Conservation (phyloP, 2,329 filamentous ascomycete genomes). For the Celoporthe dispersa region DNA sequence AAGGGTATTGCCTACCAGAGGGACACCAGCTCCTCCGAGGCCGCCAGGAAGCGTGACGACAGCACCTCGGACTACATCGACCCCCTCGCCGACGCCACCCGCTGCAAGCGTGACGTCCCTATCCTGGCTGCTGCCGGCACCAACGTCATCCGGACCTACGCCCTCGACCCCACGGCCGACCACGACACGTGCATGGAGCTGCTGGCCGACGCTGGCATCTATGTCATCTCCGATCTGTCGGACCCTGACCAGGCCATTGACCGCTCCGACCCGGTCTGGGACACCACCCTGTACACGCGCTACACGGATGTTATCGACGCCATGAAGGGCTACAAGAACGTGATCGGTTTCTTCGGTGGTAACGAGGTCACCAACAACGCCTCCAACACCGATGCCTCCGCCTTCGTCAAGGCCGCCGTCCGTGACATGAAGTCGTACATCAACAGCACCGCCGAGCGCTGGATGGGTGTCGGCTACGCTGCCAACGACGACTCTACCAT, state of each 20-base stretch:
- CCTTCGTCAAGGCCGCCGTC: slow-evolving; percentile 96
- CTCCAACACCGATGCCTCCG: slow-evolving; percentile 88
- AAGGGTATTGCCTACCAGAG: slow-evolving; percentile 96
- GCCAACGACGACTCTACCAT: slow-evolving; percentile 90
- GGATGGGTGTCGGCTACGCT: slow-evolving; percentile 90
- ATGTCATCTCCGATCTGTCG: slow-evolving; percentile 89
- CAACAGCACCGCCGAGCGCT: slow-evolving; percentile 75
- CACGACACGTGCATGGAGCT: slow-evolving; percentile 85
- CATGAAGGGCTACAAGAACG: slow-evolving; percentile 83
- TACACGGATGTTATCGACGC: slow-evolving; percentile 86
- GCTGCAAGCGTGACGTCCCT: slow-evolving; percentile 85
- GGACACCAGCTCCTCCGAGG: slow-evolving; percentile 55
- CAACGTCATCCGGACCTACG: slow-evolving; percentile 95
- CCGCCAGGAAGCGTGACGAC: slow-evolving; percentile 51
- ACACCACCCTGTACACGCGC: slow-evolving; percentile 74
- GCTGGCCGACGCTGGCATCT: slow-evolving; percentile 86
- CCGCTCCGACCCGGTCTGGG: slow-evolving; percentile 79
- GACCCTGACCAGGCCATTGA: slow-evolving; percentile 85
- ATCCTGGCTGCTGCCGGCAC: slow-evolving; percentile 78
- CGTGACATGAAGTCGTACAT: slow-evolving; percentile 97
- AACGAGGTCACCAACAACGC: slow-evolving; percentile 93
- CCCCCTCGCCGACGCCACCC: slow-evolving; percentile 72
- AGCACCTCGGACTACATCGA: slow-evolving; percentile 69
- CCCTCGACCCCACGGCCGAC: slow-evolving; percentile 78
- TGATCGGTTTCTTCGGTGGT: slow-evolving; percentile 96